Base-by-base conservation (phyloP, 345 rosid genomes). In the Camelina neglecta region DNA sequence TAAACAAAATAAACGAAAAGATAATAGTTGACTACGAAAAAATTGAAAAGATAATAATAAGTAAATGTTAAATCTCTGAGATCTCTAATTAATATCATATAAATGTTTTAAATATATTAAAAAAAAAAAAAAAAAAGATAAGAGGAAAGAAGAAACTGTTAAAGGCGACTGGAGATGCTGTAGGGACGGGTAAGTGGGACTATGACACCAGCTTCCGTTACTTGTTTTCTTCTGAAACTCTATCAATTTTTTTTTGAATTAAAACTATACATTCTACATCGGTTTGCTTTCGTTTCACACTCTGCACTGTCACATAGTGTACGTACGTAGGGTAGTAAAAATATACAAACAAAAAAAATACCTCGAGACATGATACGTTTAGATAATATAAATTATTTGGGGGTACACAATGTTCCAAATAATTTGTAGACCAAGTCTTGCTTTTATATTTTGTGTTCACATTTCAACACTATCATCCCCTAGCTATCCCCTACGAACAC, bases 341-440 rank as follows among this genome's bases (percentile, higher is more conserved):
- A 35, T 56, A 20, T 31, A 73, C 47, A 31, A 26, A 31, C 41
- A n/a, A 13, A 21, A n/a, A 12, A 49, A 48, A 13, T 18, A 45
- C 70, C 75, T 76, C 79, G 79, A 61, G 58, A 76, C 75, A 75
- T 42, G 75, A 10, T 76, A 61, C 1, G 16, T 54, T 51, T 44
- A 45, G 79, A 76, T 76, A 54, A 68, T 75, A 53, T 69, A 9
- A 74, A 50, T 41, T 38, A 41, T 54, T 7, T 24, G 3, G 16
- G 53, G 55, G 23, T 15, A 29, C 70, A 54, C 48, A 42, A 64
- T 54, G 54, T 59, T 75, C 61, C 79, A 75, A 75, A 67, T 57
- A 16, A 48, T 74, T 11, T 51, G 10, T 49, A 67, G 35, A 60
- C 31, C 8, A 61, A 54, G 64, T 75, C 79, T 31, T 42, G 42